Evolutionary conservation across 140 eudicot genomes (phyloP).

Genomic region (Bidens hawaiensis): DNA sequence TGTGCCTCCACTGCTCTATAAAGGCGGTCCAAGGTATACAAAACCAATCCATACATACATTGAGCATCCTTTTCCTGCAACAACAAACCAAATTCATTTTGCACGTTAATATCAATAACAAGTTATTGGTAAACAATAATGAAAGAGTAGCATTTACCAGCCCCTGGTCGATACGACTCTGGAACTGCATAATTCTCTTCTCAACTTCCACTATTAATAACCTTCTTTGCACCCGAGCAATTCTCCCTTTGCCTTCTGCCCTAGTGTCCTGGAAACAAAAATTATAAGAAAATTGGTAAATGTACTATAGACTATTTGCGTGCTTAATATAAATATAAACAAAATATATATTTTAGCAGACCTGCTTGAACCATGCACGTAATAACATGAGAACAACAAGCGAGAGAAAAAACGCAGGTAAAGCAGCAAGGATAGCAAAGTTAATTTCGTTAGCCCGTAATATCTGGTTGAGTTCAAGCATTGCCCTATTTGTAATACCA

Average conservation of each 20-base stretch:
- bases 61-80: constrained; percentile 81
- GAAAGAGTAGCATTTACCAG: constrained; percentile 39
- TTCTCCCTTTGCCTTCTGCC: constrained; percentile 93
- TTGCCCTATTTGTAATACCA: constrained; percentile 57
- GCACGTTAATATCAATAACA: too few relatives aligned
- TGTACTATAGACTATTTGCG: neutral
- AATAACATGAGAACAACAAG: constrained; percentile 56
- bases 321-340: neutral
- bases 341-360: constrained; percentile 4
- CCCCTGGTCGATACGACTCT: constrained; percentile 62
- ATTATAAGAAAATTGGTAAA: neutral
- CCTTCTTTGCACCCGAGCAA: constrained; percentile 86
- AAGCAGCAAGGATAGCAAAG: constrained; percentile 93
- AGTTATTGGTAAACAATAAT: neutral
- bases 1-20: constrained; percentile 80
- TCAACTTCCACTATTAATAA: constrained; percentile 79
- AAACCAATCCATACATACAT: constrained; percentile 71
- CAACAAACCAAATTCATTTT: neutral
- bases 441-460: constrained; percentile 93
- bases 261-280: constrained; percentile 64
- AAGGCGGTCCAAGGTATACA: constrained; percentile 73
- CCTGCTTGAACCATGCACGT: constrained; percentile 96
- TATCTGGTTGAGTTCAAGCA: constrained; percentile 96
- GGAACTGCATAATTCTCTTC: constrained; percentile 67
- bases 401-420: constrained; percentile 87